Evolutionary conservation across 2,329 filamentous ascomycete genomes (phyloP).

Genomic region (Alternaria infectoria): DNA sequence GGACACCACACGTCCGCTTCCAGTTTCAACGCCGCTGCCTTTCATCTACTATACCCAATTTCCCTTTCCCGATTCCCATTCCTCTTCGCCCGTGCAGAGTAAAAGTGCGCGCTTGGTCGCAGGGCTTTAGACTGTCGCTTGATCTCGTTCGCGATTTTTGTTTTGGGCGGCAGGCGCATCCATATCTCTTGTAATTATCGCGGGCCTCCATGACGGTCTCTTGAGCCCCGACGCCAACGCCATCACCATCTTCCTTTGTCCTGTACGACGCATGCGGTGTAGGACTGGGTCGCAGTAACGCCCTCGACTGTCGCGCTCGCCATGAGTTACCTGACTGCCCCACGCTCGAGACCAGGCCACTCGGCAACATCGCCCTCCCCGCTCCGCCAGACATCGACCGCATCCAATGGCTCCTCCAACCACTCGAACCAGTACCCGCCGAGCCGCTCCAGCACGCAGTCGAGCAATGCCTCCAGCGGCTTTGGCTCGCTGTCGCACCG

Average conservation of each 20-base stretch:
- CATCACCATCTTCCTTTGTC: slow-evolving; percentile 8
- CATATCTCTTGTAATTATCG: slow-evolving; percentile 25
- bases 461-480: slow-evolving; percentile 72
- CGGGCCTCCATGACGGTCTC: slow-evolving; percentile 39
- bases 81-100: slow-evolving; percentile 35
- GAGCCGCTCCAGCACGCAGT: slow-evolving; percentile 72
- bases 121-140: slow-evolving; percentile 24
- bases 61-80: slow-evolving; percentile 26
- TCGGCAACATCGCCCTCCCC: slow-evolving; percentile 52
- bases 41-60: slow-evolving; percentile 24
- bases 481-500: slow-evolving; percentile 63
- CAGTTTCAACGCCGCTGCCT: slow-evolving; percentile 33
- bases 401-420: slow-evolving; percentile 73
- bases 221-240: slow-evolving; percentile 19
- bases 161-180: slow-evolving; percentile 35
- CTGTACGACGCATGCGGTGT: slow-evolving; percentile 42
- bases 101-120: slow-evolving; percentile 26
- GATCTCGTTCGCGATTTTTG: slow-evolving; percentile 16
- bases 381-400: slow-evolving; percentile 70
- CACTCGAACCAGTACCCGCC: slow-evolving; percentile 66
- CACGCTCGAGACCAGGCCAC: slow-evolving; percentile 50
- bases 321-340: slow-evolving; percentile 48
- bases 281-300: slow-evolving; percentile 11
- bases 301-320: slow-evolving; percentile 27
- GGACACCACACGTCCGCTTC: slow-evolving; percentile 29